Evolutionary conservation across 345 rosid genomes (phyloP).

Genomic region (Brassica nigra): DNA sequence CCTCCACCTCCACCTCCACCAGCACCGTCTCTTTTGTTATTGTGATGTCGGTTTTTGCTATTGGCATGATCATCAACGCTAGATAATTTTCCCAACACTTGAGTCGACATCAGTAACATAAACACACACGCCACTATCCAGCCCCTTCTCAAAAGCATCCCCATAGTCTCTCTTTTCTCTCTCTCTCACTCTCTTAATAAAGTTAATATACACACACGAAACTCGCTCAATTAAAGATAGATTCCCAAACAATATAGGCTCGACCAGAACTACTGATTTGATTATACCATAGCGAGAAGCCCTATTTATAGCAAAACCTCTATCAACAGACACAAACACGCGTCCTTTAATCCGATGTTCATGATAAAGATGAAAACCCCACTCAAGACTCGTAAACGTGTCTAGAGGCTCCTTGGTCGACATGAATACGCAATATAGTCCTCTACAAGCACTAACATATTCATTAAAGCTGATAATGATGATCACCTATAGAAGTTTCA

Average conservation of each 20-base stretch:
- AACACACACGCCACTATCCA: constrained; percentile 28
- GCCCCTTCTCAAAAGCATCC: constrained; percentile 29
- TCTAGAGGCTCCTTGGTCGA: constrained; percentile 32
- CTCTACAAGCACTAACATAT: constrained; percentile 27
- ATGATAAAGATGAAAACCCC: constrained; percentile 14
- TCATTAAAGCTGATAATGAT: constrained; percentile 26
- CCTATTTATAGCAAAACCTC: constrained; percentile 31
- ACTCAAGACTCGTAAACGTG: constrained; percentile 32
- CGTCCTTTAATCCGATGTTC: constrained; percentile 11
- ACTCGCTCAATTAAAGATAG: constrained; percentile 16
- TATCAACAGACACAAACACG: constrained; percentile 2
- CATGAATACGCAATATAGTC: constrained; percentile 36
- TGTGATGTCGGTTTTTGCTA: constrained; percentile 7
- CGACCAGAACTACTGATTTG: constrained; percentile 11
- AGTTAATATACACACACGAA: not conserved
- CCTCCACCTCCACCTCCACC: not conserved
- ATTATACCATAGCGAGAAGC: not conserved
- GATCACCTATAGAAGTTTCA: constrained; percentile 19
- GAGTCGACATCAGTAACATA: constrained; percentile 13
- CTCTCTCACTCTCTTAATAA: not conserved
- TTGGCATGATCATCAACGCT: not conserved
- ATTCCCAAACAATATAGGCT: constrained; percentile 17
- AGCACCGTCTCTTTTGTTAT: not conserved
- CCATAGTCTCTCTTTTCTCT: constrained; percentile 16
- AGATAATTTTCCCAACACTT: constrained; percentile 21